Conservation (phyloP, 768 basidiomycete genomes). For the Dioszegia crocea region DNA sequence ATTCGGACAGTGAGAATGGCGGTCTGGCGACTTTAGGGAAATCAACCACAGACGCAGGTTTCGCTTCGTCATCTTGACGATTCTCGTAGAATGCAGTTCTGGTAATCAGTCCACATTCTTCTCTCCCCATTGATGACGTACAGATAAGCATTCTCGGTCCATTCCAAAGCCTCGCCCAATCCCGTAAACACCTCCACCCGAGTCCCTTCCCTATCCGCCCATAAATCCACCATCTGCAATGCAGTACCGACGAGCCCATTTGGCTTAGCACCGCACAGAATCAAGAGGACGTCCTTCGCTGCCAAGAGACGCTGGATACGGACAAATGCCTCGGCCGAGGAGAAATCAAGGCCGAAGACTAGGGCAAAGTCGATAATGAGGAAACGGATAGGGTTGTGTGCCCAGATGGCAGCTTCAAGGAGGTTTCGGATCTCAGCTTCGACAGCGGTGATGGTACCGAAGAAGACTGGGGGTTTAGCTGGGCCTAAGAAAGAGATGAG, state of each 20-base stretch:
- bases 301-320: constrained; percentile 76
- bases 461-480: constrained; percentile 52
- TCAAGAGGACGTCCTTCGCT: constrained; percentile 71
- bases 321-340: constrained; percentile 89
- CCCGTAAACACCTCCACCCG: constrained; percentile 76
- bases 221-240: constrained; percentile 70
- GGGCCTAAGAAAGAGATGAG: neutral
- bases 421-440: constrained; percentile 78
- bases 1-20: constrained; percentile 55
- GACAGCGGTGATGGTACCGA: constrained; percentile 78
- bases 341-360: constrained; percentile 88
- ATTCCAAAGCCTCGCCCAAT: constrained; percentile 88
- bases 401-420: constrained; percentile 68
- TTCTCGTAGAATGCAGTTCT: constrained; percentile 50
- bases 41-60: constrained; percentile 26
- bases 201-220: constrained; percentile 59
- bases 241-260: constrained; percentile 68
- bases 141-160: constrained; percentile 93
- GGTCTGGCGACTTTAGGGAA: constrained; percentile 45
- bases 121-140: constrained; percentile 58
- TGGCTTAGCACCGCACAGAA: constrained; percentile 70
- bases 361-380: constrained; percentile 81
- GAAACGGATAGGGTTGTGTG: constrained; percentile 74
- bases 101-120: constrained; percentile 50
- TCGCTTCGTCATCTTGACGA: constrained; percentile 16